phyloP scores from a whole-genome alignment of 805 yeast genomes.

The Candida palmyrensis region DNA sequence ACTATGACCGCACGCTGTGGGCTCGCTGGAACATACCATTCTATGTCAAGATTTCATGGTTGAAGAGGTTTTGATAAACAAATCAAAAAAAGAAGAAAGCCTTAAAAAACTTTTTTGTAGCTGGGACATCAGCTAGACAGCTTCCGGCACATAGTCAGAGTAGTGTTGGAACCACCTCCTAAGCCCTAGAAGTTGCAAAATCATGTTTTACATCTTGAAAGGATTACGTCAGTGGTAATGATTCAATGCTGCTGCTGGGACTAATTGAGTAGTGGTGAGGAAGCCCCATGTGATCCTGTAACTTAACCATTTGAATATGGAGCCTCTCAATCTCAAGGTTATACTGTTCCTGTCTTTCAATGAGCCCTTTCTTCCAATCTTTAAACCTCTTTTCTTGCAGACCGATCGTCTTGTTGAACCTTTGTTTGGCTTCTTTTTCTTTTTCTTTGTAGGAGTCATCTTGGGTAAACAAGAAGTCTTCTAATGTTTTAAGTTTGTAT shows the following conservation, averaged over 20 bases:
- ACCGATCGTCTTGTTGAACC: constrained; percentile 38
- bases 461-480: constrained; percentile 34
- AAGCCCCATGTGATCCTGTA: constrained; percentile 24
- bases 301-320: constrained; percentile 28
- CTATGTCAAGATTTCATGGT: constrained; percentile 1
- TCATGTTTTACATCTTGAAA: too few species aligned
- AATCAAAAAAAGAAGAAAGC: too few species aligned
- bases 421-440: constrained; percentile 39
- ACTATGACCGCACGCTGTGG: constrained; percentile 10
- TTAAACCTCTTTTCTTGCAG: constrained; percentile 53
- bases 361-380: constrained; percentile 56
- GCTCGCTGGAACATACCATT: constrained; percentile 4
- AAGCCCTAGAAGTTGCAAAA: too few species aligned
- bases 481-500: constrained; percentile 31
- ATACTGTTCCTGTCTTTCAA: constrained; percentile 49
- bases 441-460: constrained; percentile 43
- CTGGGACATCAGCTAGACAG: too few species aligned
- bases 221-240: not conserved
- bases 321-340: constrained; percentile 48
- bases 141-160: too few species aligned
- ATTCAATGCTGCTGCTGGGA: not conserved
- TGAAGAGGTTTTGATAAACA: too few species aligned
- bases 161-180: too few species aligned
- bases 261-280: constrained; percentile 2
- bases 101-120: too few species aligned